Evolutionary conservation across 2,329 filamentous ascomycete species (phyloP), one percentile per base, ranked within the genome.

Genomic region (Dactylonectria macrodidyma): DNA sequence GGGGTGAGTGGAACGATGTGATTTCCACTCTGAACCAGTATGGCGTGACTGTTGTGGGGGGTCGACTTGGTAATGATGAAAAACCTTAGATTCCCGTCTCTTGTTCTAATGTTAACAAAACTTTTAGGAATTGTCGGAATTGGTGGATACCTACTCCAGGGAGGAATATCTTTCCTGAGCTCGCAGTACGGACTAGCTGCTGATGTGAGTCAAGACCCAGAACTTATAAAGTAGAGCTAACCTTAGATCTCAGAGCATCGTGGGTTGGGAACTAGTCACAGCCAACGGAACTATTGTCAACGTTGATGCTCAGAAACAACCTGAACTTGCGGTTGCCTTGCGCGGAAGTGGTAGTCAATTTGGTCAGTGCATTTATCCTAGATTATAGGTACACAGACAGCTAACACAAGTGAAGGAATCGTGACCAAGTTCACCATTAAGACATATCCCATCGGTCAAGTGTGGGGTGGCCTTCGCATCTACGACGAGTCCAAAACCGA

Each of bases 1-100:
- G 81, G 33, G 80, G 80, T 26, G 77, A 81, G 65, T 83, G 80
- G 80, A 80, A 81, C 59, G 78, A 82, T 65, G 80, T 82, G 5
- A 76, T 81, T 47, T 72, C 75, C 2, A 72, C 75, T 6, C 71
- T 83, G 33, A 77, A 77, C n/a, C 68, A 77, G 19, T 70, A 76
- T 24, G 79, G 79, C 6, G 78, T 81, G 19, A 77, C 80, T 10
- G 75, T 81, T 52, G 70, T 78, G n/a, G 78, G 76, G 24, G 78
- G 77, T 8, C 73, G 77, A 9, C 67, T 79, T 3, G 76, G 76
- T 70, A 50, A 60, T 65, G 2, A 26, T 19, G 4, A 6, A 16
- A n/a, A 33, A 54, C 10, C 11, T 41, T 19, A 24, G 5, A 51
- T 5, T 22, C 19, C 2, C 12, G 3, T 8, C 51, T 8, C 51